Percentiles rank a stretch among this genome's conserved stretches.
phyloP scores from a whole-genome alignment of 1,284 basidiomycete genomes.

The Pascua guehoae region DNA sequence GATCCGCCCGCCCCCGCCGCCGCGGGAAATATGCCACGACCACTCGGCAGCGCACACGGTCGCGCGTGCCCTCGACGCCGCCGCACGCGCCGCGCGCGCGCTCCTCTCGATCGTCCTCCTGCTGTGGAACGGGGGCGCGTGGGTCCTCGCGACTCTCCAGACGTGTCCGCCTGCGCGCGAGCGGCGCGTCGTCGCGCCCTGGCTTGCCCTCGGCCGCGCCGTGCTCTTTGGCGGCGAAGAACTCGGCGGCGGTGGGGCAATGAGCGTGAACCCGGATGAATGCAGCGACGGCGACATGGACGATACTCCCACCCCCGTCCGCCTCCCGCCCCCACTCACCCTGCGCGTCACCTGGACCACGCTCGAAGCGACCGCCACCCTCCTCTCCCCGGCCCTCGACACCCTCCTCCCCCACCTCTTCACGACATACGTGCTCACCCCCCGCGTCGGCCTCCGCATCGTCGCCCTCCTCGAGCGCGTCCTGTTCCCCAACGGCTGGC shows the following conservation, averaged over 20 bases:
- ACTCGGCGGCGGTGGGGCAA: too few relatives aligned
- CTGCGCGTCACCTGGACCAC: too few relatives aligned
- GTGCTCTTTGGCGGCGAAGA: too few relatives aligned
- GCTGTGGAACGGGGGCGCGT: slow-evolving; percentile 9
- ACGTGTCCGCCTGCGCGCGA: too few relatives aligned
- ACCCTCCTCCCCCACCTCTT: slow-evolving; percentile 35
- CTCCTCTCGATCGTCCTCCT: not conserved
- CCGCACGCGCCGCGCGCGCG: not conserved
- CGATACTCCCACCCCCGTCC: too few relatives aligned
- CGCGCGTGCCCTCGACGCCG: not conserved
- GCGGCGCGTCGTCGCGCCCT: too few relatives aligned
- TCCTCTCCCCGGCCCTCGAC: slow-evolving; percentile 31
- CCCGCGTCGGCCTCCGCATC: slow-evolving; percentile 16
- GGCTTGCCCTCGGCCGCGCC: too few relatives aligned
- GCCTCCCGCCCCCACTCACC: too few relatives aligned
- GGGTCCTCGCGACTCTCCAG: too few relatives aligned
- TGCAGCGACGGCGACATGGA: too few relatives aligned
- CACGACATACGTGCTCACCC: slow-evolving; percentile 15
- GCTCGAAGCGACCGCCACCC: not conserved
- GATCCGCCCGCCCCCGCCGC: not conserved
- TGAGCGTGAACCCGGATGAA: too few relatives aligned
- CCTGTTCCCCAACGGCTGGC: slow-evolving; percentile 43
- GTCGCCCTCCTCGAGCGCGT: slow-evolving; percentile 31
- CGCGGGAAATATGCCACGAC: not conserved
- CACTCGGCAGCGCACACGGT: not conserved